Conservation (phyloP, 148 eudicot genomes). For the Fagopyrum esculentum region DNA sequence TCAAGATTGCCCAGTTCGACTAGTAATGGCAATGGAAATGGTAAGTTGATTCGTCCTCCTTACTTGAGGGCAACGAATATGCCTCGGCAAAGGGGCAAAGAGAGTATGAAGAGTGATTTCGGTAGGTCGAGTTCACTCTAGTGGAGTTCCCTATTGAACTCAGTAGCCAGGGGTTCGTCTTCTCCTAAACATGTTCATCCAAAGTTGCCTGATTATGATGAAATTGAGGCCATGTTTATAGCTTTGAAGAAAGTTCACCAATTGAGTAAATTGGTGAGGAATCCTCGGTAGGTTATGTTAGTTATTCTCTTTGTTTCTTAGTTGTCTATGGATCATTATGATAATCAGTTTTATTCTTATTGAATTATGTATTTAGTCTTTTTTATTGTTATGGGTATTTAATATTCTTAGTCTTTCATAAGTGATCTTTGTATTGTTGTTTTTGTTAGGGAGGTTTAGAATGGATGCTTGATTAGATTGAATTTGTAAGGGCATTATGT, state of each 20-base stretch:
- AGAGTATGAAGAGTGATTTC: background rate
- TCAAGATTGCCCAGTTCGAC: no score
- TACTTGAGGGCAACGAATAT: constrained; percentile 5
- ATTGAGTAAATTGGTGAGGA: background rate
- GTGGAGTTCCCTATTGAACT: background rate
- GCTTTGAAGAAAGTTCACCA: constrained; percentile 15
- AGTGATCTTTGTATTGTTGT: background rate
- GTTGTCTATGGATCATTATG: background rate
- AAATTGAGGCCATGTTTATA: constrained; percentile 9
- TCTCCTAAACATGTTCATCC: constrained; percentile 19
- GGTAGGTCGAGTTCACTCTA: constrained; percentile 10
- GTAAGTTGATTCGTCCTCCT: background rate
- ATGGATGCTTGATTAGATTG: background rate
- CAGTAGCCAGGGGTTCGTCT: background rate
- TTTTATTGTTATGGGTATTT: no score
- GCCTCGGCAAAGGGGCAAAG: background rate
- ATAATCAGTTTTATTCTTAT: background rate
- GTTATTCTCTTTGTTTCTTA: background rate
- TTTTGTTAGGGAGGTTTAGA: background rate
- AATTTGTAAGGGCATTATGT: background rate
- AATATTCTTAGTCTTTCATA: background rate
- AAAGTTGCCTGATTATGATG: constrained; percentile 20
- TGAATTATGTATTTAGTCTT: background rate
- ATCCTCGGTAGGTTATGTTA: background rate
- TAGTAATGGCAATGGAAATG: no score